Evolutionary conservation across 2,329 filamentous ascomycete species (phyloP).

Genomic region (Tolypocladium ovalisporum): DNA sequence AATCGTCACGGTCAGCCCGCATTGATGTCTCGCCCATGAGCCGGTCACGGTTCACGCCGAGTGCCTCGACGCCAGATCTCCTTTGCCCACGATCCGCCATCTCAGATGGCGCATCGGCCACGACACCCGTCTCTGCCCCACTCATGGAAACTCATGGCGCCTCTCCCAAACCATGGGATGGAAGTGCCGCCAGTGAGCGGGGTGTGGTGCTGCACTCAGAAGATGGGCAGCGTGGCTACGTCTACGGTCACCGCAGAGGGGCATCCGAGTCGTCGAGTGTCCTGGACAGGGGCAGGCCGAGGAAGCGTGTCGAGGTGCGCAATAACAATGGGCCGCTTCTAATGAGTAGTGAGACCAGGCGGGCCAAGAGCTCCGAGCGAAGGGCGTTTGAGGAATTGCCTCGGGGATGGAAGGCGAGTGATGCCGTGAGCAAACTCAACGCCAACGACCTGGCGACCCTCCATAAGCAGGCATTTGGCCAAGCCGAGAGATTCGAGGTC

Average conservation of each 20-base stretch:
- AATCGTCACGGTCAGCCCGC: conserved; percentile 28
- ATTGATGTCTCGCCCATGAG: conserved; percentile 35
- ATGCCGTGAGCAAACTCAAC: conserved; percentile 38
- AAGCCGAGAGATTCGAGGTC: conserved; percentile 55
- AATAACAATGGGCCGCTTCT: conserved; percentile 23
- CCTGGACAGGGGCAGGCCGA: conserved; percentile 51
- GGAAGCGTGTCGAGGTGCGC: conserved; percentile 37
- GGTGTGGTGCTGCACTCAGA: conserved; percentile 3
- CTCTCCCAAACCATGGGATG: conserved; percentile 36
- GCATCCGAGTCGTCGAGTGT: conserved; percentile 48
- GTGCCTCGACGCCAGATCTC: conserved; percentile 23
- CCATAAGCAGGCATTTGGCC: conserved; percentile 49
- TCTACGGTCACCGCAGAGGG: conserved; percentile 34
- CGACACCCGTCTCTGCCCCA: conserved; percentile 38
- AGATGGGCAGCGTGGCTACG: conserved; percentile 2
- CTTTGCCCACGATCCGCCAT: conserved; percentile 33
- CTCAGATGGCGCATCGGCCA: conserved; percentile 22
- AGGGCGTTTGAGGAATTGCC: conserved; percentile 52
- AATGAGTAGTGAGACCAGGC: conserved; percentile 30
- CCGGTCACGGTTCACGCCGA: conserved; percentile 28
- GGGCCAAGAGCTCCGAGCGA: conserved; percentile 39
- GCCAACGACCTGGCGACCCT: conserved; percentile 38
- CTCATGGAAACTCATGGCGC: conserved; percentile 25
- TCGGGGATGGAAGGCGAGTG: conserved; percentile 40
- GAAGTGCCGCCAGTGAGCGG: conserved; percentile 2